Conservation (phyloP, 164 flowering plant genomes). For the Aristolochia californica region DNA sequence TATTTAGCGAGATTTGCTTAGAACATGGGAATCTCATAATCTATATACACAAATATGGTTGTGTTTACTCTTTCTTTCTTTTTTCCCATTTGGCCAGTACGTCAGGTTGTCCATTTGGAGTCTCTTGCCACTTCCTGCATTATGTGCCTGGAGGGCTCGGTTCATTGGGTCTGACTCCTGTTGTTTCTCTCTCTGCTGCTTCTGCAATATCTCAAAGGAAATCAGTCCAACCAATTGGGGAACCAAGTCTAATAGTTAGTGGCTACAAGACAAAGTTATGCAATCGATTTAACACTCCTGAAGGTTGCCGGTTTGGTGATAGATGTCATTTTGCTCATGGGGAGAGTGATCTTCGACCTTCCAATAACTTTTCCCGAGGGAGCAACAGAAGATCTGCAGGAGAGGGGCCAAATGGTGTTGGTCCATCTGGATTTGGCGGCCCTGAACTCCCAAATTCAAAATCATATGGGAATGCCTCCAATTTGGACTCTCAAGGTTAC, state of each 20-base stretch:
- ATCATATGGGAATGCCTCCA: background rate
- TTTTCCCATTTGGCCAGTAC: constrained; percentile 13
- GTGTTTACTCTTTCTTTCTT: background rate
- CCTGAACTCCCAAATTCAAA: background rate
- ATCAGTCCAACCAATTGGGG: constrained; percentile 8
- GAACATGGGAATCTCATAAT: background rate
- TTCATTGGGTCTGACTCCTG: constrained; percentile 12
- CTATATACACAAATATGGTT: background rate
- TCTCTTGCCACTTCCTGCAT: constrained; percentile 29
- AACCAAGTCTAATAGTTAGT: constrained; percentile 7
- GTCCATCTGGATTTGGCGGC: constrained; percentile 3
- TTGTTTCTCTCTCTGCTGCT: constrained; percentile 11
- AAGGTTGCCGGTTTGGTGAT: constrained; percentile 26
- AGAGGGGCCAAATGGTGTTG: constrained; percentile 3
- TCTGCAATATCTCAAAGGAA: constrained; percentile 11
- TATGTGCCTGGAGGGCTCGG: constrained; percentile 25
- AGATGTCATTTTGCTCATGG: constrained; percentile 32
- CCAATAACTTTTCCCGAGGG: constrained; percentile 9
- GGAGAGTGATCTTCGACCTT: constrained; percentile 17
- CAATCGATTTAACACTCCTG: constrained; percentile 20
- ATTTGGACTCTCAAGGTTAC: constrained; percentile 9
- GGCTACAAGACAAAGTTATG: constrained; percentile 21
- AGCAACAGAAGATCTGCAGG: background rate
- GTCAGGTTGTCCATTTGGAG: constrained; percentile 31
- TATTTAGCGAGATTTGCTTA: no score